phyloP scores from a whole-genome alignment of 2,329 filamentous ascomycete species.

The Colletotrichum cordylinicola region DNA sequence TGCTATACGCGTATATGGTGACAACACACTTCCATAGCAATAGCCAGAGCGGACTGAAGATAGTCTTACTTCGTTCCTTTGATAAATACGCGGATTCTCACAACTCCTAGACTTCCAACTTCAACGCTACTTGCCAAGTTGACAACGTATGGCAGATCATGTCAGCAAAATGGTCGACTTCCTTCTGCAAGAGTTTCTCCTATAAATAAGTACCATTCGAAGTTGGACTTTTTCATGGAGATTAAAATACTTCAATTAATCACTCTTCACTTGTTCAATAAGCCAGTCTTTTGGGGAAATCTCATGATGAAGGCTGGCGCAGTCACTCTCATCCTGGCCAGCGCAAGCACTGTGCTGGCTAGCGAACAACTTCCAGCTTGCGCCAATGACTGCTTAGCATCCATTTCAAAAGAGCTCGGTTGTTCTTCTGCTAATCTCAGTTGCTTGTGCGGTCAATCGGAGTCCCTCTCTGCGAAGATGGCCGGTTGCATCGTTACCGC shows the following conservation, averaged over 20 bases:
- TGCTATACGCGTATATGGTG: background rate
- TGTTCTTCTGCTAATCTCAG: background rate
- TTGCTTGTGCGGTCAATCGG: background rate
- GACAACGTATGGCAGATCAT: background rate
- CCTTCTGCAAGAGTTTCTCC: background rate
- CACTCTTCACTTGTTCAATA: background rate
- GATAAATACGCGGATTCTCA: background rate
- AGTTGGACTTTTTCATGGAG: background rate
- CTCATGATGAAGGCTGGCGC: background rate
- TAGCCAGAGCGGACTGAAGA: background rate
- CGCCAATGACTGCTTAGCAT: background rate
- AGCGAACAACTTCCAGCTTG: background rate
- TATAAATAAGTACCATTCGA: background rate
- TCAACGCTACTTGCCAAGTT: background rate
- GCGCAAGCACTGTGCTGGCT: background rate
- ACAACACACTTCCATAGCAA: background rate
- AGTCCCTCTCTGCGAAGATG: background rate
- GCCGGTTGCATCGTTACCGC: background rate
- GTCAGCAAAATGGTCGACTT: background rate
- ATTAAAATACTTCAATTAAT: fast-evolving
- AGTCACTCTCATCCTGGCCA: background rate
- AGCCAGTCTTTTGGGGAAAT: background rate
- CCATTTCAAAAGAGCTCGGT: background rate
- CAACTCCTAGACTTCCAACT: background rate
- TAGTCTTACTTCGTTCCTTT: fast-evolving